These are phyloP conservation scores for Xylaria flabelliformis DNA, from an alignment of 495 filamentous ascomycete genomes.

Conservation along the genomic window DNA sequence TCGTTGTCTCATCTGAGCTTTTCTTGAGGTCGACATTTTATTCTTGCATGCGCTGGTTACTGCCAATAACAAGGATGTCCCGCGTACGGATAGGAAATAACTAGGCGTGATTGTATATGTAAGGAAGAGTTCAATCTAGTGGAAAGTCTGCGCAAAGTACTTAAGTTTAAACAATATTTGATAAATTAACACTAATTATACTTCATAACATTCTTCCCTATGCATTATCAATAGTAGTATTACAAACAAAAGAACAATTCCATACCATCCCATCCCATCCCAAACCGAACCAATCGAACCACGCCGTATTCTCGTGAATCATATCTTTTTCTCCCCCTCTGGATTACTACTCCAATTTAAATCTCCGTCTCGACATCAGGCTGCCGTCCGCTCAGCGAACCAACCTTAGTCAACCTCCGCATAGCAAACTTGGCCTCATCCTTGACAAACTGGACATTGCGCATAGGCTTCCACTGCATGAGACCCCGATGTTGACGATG, in stretches of 20 bases:
- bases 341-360: not conserved
- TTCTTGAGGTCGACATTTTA: constrained; percentile 21
- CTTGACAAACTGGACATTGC: constrained; percentile 74
- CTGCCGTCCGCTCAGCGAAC: constrained; percentile 62
- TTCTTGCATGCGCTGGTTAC: too few species aligned
- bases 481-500: constrained; percentile 73
- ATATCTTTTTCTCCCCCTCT: not conserved
- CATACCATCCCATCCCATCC: too few species aligned
- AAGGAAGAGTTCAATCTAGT: too few species aligned
- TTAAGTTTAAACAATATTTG: not conserved
- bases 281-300: not conserved
- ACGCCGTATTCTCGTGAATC: constrained; percentile 6
- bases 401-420: constrained; percentile 62
- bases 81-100: too few species aligned
- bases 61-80: too few species aligned
- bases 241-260: not conserved
- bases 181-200: not conserved
- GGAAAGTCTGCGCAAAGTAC: not conserved
- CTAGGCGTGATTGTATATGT: too few species aligned
- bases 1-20: not conserved
- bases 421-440: constrained; percentile 69
- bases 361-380: constrained; percentile 76
- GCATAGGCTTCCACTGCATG: constrained; percentile 79
- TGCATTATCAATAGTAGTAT: not conserved
- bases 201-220: constrained; percentile 31